A percentile compares a stretch with the other conserved stretches of the same genome.
phyloP scores from a whole-genome alignment of 805 yeast genomes.

The Kluyveromyces siamensis region DNA sequence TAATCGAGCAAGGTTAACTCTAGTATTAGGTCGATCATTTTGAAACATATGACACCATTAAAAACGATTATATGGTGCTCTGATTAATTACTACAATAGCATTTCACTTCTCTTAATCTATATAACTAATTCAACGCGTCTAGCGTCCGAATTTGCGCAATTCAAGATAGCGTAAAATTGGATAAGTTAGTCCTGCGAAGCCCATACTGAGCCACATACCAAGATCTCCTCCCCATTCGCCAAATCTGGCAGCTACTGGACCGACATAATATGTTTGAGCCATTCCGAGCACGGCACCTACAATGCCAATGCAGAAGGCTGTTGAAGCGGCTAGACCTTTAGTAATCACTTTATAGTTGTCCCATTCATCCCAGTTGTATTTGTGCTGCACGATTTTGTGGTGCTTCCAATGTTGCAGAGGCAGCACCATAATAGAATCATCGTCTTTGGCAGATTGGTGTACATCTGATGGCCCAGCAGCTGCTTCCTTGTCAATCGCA shows the following conservation, averaged over 20 bases:
- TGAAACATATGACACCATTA: too few species aligned
- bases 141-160: conserved; percentile 44
- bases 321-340: conserved; percentile 62
- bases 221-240: conserved; percentile 66
- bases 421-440: neutral
- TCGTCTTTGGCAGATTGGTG: neutral
- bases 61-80: too few species aligned
- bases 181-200: conserved; percentile 56
- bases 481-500: conserved; percentile 3
- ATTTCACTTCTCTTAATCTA: neutral
- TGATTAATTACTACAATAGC: too few species aligned
- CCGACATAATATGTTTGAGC: conserved; percentile 79
- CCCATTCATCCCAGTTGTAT: conserved; percentile 73
- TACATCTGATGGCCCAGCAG: conserved; percentile 3
- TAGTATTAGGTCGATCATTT: too few species aligned
- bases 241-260: conserved; percentile 56
- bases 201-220: conserved; percentile 78
- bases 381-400: conserved; percentile 26
- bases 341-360: conserved; percentile 50
- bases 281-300: conserved; percentile 84
- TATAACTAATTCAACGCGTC: neutral
- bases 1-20: too few species aligned
- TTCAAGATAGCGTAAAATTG: conserved; percentile 57
- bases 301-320: conserved; percentile 61
- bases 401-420: neutral